Evolutionary conservation across 2,329 filamentous ascomycete genomes (phyloP), one percentile per base, ranked within the genome.

Genomic region (Ploettnerulaceae sp.): DNA sequence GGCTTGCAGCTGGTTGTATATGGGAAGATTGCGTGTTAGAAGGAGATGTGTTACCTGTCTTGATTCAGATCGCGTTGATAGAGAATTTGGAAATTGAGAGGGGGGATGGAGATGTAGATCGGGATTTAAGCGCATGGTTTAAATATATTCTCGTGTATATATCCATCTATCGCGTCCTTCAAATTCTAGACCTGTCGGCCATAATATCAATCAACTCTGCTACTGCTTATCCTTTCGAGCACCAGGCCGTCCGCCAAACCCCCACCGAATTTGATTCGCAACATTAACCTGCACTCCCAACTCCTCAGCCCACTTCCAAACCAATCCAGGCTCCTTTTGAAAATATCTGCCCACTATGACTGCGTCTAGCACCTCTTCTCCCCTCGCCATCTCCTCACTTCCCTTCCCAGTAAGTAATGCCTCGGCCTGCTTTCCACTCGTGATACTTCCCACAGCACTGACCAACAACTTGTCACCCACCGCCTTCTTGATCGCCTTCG

Each of bases 401-500:
- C 67, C 67, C 26, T 70, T 68, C 1, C 70, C 63, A 3, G 56
- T 56, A n/a, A 81, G 59, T 3, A 79, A 47, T 14, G 72, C 65
- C 53, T 79, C 67, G 0, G 76, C 76, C 7, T 69, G 57, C 1
- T 55, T 61, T 0, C 70, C 75, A 0, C 51, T 66, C 17, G 60
- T 69, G 55, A 79, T 77, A n/a, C 57, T 67, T 0, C 75, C 75
- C 0, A 79, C 75, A 0, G 72, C 59, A 7, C 67, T 66, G 20
- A 75, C 66, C 0, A 71, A 44, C 53, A 73, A 34, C 43, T 60
- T 81, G 48, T 84, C 78, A 0, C 82, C 83, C n/a, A 90, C 77
- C 1, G 75, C 81, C 56, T 81, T 75, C 69, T 89, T 89, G 46
- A 89, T 77, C 4, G 75, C 72, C 59, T 82, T 77, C 0, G 87